Base-by-base conservation (phyloP, 176 grass and related monocot genomes). In the Oryza longistaminata region DNA sequence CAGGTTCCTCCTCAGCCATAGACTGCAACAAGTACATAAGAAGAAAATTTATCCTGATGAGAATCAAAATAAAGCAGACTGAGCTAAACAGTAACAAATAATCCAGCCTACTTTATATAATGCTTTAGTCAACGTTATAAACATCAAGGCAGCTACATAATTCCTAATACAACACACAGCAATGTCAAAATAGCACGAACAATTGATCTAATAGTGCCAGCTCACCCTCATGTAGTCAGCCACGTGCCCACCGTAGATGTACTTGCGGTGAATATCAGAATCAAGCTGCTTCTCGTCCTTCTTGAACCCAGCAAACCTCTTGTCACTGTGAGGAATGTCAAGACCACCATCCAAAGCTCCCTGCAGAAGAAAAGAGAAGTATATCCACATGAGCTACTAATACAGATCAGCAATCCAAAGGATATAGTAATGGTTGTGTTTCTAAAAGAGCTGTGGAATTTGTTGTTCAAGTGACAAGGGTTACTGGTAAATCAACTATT, bases 291-390 rank as follows among this genome's bases (percentile, higher is more conserved):
- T 91, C 15, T 64, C 84, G 11, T 94, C 92, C 80, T 94, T 94
- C 39, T 89, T 85, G 60, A 89, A 94, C 1, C 92, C 92, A 81
- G 87, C 92, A 91, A 89, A 91, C 24, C 89, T 89, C 80, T 94
- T 94, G 27, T 94, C 92, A 42, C 87, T 82, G 29, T 90, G 89
- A 1, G 89, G 89, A 68, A 94, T 89, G 85, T 94, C 92, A 68
- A 94, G 85, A 31, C 89, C 92, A 42, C 92, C 87, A 29, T 91
- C 92, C 64, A 94, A 83, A 19, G 90, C 90, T 77, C 90, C 90
- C 92, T 90, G 25, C n/a, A 75, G 5, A 19, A 7, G 7, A 33
- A 71, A 87, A 66, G 11, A 13, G 4, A 8, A 48, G 4, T 67
- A 19, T 19, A 55, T 19, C 4, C 16, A 2, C 52, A 55, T 55